Evolutionary conservation across 208 protist species (phyloP).

Genomic region (Novymonas esmeraldas): DNA sequence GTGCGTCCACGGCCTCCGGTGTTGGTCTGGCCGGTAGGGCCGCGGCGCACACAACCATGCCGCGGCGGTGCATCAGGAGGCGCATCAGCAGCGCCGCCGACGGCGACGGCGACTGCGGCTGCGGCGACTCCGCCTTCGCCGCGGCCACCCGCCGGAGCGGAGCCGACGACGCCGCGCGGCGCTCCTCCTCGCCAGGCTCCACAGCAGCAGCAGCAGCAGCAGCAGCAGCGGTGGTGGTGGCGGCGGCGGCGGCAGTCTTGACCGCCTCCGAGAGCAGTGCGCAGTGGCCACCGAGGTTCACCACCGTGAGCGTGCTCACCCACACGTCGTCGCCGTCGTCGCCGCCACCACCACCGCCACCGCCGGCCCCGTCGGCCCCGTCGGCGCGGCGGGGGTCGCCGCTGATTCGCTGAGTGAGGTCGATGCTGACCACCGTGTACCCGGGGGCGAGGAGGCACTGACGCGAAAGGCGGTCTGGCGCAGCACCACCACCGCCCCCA

Average conservation of each 20-base stretch:
- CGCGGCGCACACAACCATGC: slow-evolving; percentile 21
- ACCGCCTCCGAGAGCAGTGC: slow-evolving; percentile 10
- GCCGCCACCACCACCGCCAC: not conserved
- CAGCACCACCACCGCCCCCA: not conserved
- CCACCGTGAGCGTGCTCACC: slow-evolving; percentile 21
- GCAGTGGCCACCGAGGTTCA: slow-evolving; percentile 25
- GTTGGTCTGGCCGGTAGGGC: slow-evolving; percentile 15
- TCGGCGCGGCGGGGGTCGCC: not conserved
- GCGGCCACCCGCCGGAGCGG: no score
- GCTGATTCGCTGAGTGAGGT: slow-evolving; percentile 21
- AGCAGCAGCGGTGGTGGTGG: not conserved
- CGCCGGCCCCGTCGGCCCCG: no score
- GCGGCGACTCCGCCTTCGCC: no score
- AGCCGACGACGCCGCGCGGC: no score
- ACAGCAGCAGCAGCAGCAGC: not conserved
- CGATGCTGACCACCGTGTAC: slow-evolving; percentile 17
- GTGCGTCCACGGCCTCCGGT: slow-evolving; percentile 1
- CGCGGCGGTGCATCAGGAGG: slow-evolving; percentile 12
- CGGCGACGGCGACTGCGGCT: not conserved
- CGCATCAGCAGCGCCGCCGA: slow-evolving; percentile 9
- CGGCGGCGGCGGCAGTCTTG: not conserved
- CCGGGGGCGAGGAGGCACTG: slow-evolving; percentile 11
- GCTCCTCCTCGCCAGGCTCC: no score
- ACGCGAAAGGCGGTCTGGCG: slow-evolving; percentile 8
- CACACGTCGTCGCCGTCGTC: slow-evolving; percentile 4